Evolutionary conservation across 2,329 filamentous ascomycete genomes (phyloP), one percentile per base, ranked within the genome.

Genomic region (Podosphaera xanthii): DNA sequence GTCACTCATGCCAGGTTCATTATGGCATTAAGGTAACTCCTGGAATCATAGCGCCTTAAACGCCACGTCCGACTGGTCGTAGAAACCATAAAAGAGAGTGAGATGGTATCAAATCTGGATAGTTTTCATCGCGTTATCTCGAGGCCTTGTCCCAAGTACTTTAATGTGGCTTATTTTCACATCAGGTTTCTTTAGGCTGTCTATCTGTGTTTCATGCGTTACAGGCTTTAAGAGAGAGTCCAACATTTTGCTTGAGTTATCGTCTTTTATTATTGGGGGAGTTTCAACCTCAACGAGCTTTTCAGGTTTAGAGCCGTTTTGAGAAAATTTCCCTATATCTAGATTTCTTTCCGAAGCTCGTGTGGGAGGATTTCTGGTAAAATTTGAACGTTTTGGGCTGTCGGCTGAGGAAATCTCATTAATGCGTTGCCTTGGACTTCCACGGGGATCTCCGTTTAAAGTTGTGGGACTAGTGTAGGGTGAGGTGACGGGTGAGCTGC

Each of bases 341-440:
- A 65, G 59, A 38, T 67, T 60, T 69, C 91, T 87, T 71, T 91
- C 87, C 0, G 83, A 79, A 12, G 91, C 86, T 62, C 83, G 77
- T 57, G 84, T 83, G 60, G 91, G 73, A 14, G 86, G 85, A 64
- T 83, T 87, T 66, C 88, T 83, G 64, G 80, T 79, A 62, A 78
- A 81, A 10, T 79, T 77, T 1, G 83, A 78, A 60, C 80, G 75
- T 68, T 81, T 85, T 30, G 84, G 82, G 64, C 81, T 86, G 8
- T 74, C 74, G 62, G 78, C 74, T 2, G 81, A 81, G 34, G 82
- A 82, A 58, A 80, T 80, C 60, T 76, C 79, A 64, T 34, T 54
- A 34, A 85, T 77, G 52, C 86, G 78, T 65, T 88, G 83, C 68
- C 86, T 77, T 44, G 83, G 84, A 55, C 86, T 77, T 59, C 86